These are phyloP conservation scores for Pleurotus sapidus DNA, from an alignment of 768 basidiomycete genomes.

Conservation along the genomic window DNA sequence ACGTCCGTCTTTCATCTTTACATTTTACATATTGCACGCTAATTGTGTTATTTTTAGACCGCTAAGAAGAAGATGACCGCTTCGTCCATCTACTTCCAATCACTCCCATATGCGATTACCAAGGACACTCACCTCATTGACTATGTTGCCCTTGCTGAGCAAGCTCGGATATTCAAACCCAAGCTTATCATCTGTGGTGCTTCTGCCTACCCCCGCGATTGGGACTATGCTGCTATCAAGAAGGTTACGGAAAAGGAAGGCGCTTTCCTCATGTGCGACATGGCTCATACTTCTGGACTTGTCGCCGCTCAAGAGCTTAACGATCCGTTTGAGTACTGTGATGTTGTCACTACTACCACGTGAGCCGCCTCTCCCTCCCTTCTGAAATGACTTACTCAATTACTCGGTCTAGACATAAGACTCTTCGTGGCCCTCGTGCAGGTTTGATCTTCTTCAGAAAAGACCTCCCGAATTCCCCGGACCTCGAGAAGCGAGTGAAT, in stretches of 20 bases:
- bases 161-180: conserved; percentile 95
- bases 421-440: conserved; percentile 95
- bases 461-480: conserved; percentile 74
- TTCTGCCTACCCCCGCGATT: conserved; percentile 97
- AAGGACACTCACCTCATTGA: conserved; percentile 86
- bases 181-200: conserved; percentile 95
- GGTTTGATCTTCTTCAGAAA: conserved; percentile 99
- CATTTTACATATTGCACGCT: conserved; percentile 8
- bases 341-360: conserved; percentile 98
- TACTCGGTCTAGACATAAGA: conserved; percentile 76
- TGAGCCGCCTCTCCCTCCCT: conserved; percentile 31
- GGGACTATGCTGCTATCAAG: conserved; percentile 88
- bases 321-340: conserved; percentile 93
- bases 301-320: conserved; percentile 89
- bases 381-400: conserved; percentile 5
- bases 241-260: conserved; percentile 83
- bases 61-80: conserved; percentile 99
- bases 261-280: conserved; percentile 93
- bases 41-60: conserved; percentile 46
- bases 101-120: conserved; percentile 87
- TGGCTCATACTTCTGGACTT: conserved; percentile 96
- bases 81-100: conserved; percentile 99
- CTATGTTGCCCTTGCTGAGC: conserved; percentile 74
- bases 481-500: conserved; percentile 96
- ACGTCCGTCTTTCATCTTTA: conserved; percentile 47